Conservation (phyloP, 768 basidiomycete genomes). For the Serendipita sp. region DNA sequence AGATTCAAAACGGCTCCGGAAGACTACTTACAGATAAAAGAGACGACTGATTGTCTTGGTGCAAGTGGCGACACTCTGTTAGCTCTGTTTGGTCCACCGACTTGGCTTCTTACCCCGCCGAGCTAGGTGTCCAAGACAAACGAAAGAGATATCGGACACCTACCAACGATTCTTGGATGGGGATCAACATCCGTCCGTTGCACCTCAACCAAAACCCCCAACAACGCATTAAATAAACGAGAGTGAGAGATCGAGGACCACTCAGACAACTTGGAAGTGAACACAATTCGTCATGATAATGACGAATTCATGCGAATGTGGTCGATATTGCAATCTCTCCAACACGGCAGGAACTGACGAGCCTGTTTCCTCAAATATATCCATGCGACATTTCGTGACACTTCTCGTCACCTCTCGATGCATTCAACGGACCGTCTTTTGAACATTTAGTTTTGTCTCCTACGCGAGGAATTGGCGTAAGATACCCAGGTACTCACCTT, state of each 20-base stretch:
- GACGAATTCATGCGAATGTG: conserved; percentile 41
- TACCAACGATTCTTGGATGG: neutral
- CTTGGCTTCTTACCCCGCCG: neutral
- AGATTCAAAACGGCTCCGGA: neutral
- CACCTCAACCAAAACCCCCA: neutral
- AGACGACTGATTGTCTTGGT: neutral
- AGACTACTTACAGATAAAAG: neutral
- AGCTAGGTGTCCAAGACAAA: neutral
- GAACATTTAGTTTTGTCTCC: too few relatives aligned
- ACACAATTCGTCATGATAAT: conserved; percentile 43
- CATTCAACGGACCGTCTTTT: conserved; percentile 39
- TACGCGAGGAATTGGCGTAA: conserved; percentile 19
- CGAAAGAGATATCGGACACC: neutral
- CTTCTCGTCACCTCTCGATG: conserved; percentile 43
- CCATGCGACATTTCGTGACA: conserved; percentile 39
- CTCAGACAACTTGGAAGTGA: too few relatives aligned
- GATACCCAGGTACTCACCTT: conserved; percentile 57
- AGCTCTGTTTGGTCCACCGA: neutral
- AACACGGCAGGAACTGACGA: conserved; percentile 48
- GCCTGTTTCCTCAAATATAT: conserved; percentile 32
- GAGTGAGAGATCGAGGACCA: conserved; percentile 16
- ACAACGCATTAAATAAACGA: conserved; percentile 19
- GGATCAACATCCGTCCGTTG: neutral
- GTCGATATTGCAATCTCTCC: conserved; percentile 46
- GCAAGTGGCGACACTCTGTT: neutral